Conservation (phyloP, 345 rosid genomes). For the Streptanthus diversifolius region DNA sequence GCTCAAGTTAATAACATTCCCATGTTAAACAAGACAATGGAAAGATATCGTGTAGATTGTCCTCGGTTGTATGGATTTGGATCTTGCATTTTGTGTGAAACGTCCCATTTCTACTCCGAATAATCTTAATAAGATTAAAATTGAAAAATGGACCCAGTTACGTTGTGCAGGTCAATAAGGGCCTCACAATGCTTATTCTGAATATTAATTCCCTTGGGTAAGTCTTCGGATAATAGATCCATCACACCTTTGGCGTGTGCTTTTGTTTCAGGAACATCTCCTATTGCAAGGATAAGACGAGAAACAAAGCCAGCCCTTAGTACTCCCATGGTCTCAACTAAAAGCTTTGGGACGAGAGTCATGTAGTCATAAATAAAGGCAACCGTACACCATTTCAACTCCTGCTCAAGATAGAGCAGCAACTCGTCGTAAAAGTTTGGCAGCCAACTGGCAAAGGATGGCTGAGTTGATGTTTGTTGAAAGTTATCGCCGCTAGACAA, state of each 20-base stretch:
- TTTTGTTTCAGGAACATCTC: constrained; percentile 93
- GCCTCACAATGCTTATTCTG: constrained; percentile 93
- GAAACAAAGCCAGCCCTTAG: constrained; percentile 72
- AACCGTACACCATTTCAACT: constrained; percentile 97
- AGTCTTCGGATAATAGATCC: constrained; percentile 84
- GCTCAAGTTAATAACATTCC: too few relatives aligned
- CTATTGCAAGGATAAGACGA: constrained; percentile 78
- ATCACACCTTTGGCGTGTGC: constrained; percentile 85
- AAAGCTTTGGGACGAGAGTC: constrained; percentile 73
- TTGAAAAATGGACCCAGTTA: constrained; percentile 72
- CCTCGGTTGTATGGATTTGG: too few relatives aligned
- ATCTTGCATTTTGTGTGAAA: too few relatives aligned
- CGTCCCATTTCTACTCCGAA: too few relatives aligned
- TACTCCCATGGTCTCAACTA: constrained; percentile 78
- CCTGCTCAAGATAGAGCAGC: constrained; percentile 94
- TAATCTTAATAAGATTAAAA: too few relatives aligned
- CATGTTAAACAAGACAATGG: too few relatives aligned
- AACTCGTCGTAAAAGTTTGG: constrained; percentile 93
- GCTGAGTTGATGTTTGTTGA: constrained; percentile 36
- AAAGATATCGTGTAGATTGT: too few relatives aligned
- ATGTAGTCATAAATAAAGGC: constrained; percentile 92
- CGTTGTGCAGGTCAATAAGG: constrained; percentile 83
- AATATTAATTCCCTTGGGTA: constrained; percentile 85
- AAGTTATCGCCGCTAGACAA: constrained; percentile 45
- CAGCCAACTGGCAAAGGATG: constrained; percentile 81